Conservation (phyloP, 352 stramenopile species). For the Phytophthora sp. region DNA sequence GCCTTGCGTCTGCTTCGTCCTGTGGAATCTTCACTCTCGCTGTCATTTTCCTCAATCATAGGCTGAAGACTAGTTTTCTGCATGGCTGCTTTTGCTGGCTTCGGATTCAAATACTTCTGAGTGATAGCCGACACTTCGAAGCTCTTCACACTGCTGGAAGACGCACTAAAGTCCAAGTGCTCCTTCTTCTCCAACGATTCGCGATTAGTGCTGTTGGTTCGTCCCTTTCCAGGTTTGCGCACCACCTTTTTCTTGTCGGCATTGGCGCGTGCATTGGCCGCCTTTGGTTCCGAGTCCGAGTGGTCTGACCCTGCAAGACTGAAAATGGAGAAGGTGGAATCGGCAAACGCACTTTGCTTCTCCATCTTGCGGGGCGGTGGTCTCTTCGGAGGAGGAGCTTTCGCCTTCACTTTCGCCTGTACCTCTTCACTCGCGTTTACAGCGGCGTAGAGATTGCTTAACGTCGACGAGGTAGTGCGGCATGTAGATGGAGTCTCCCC, state of each 20-base stretch:
- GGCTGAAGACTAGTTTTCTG: conserved; percentile 28
- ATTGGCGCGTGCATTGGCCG: conserved; percentile 10
- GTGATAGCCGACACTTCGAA: conserved; percentile 46
- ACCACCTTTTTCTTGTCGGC: conserved; percentile 19
- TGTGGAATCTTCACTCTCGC: conserved; percentile 26
- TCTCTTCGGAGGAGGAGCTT: conserved; percentile 17
- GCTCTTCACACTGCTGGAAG: conserved; percentile 35
- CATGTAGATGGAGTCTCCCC: conserved; percentile 34
- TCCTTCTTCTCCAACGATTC: conserved; percentile 41
- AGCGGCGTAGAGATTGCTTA: conserved; percentile 38
- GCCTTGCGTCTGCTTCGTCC: conserved; percentile 23
- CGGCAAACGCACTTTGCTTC: conserved; percentile 28
- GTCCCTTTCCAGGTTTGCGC: background rate
- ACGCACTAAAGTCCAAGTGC: conserved; percentile 47
- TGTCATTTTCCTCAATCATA: conserved; percentile 37
- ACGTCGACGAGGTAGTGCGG: conserved; percentile 37
- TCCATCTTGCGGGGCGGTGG: conserved; percentile 19
- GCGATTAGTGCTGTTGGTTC: conserved; percentile 7
- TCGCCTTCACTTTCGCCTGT: conserved; percentile 4
- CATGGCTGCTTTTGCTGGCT: conserved; percentile 26
- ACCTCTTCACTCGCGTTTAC: conserved; percentile 24
- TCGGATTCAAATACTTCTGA: conserved; percentile 41
- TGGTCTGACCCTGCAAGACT: conserved; percentile 46
- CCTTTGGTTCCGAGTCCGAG: conserved; percentile 40
- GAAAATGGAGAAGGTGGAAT: conserved; percentile 52